A percentile compares a stretch with the other conserved stretches of the same genome.
Conservation (phyloP, 2,329 filamentous ascomycete genomes). For the Ceratocystis alfenasii region DNA sequence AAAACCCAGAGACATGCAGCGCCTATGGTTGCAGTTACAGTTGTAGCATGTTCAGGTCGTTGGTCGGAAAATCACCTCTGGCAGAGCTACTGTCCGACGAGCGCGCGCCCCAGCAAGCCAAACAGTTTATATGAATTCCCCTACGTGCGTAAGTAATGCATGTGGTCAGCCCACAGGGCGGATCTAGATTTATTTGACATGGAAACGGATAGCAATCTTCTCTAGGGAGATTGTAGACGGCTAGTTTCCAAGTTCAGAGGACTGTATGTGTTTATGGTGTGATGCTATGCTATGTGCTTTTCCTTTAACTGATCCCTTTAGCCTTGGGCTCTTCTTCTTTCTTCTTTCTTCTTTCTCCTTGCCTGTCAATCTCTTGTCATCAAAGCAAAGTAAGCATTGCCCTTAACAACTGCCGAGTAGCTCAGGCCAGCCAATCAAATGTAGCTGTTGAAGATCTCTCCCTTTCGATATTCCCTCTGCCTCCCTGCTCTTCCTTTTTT, state of each 20-base stretch:
- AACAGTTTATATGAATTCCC: neutral
- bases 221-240: too few relatives aligned
- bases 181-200: too few relatives aligned
- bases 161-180: too few relatives aligned
- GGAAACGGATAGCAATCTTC: too few relatives aligned
- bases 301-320: too few relatives aligned
- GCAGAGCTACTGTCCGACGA: neutral
- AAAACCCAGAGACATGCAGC: neutral
- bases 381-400: neutral
- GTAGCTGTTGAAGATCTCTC: neutral
- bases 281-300: too few relatives aligned
- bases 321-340: neutral
- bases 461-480: neutral
- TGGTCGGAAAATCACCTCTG: neutral
- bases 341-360: constrained; percentile 2
- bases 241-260: too few relatives aligned
- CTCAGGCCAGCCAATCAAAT: neutral
- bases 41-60: constrained; percentile 8
- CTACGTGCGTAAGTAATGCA: too few relatives aligned
- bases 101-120: neutral
- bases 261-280: too few relatives aligned
- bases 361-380: constrained; percentile 3
- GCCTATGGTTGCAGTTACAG: neutral
- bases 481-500: neutral
- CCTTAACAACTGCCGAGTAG: neutral